phyloP scores from a whole-genome alignment of 2,329 filamentous ascomycete genomes.

The Claviceps sp. region DNA sequence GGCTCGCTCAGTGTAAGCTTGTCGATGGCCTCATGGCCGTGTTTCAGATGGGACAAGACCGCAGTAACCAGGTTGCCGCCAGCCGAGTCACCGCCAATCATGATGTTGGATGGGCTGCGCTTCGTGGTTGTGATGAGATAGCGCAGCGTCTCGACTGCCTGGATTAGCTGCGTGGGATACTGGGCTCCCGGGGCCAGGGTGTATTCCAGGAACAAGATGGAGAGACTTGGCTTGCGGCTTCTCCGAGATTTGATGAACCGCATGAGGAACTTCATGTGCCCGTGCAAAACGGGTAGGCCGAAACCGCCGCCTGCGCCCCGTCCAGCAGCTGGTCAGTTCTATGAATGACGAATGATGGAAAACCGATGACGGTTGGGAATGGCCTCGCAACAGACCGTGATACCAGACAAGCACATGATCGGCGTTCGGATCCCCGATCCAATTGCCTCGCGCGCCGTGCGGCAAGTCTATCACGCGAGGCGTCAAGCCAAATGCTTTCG shows the following conservation, averaged over 20 bases:
- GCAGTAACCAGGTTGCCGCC: constrained; percentile 9
- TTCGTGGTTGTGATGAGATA: constrained; percentile 6
- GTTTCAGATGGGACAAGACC: constrained; percentile 11
- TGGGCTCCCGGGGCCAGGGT: constrained; percentile 8
- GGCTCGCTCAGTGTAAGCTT: constrained; percentile 6
- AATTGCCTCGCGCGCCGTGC: constrained; percentile 10
- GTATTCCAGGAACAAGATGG: constrained; percentile 10
- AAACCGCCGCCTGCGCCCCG: constrained; percentile 11
- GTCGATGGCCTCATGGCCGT: constrained; percentile 8
- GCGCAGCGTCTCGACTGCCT: constrained; percentile 10
- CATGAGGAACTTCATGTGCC: constrained; percentile 9
- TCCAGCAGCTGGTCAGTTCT: not conserved
- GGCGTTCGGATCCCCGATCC: constrained; percentile 10
- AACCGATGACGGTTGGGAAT: not conserved
- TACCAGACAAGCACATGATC: constrained; percentile 11
- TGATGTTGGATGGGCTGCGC: constrained; percentile 5
- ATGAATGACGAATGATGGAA: not conserved
- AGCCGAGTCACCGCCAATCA: constrained; percentile 11
- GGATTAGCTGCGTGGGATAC: constrained; percentile 11
- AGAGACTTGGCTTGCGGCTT: constrained; percentile 5
- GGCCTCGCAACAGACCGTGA: constrained; percentile 7
- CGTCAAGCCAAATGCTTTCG: not conserved
- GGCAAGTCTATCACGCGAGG: constrained; percentile 7
- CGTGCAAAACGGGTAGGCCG: constrained; percentile 7
- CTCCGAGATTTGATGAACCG: constrained; percentile 6